Conservation (phyloP, 2,329 filamentous ascomycete species). For the Scedosporium boydii region DNA sequence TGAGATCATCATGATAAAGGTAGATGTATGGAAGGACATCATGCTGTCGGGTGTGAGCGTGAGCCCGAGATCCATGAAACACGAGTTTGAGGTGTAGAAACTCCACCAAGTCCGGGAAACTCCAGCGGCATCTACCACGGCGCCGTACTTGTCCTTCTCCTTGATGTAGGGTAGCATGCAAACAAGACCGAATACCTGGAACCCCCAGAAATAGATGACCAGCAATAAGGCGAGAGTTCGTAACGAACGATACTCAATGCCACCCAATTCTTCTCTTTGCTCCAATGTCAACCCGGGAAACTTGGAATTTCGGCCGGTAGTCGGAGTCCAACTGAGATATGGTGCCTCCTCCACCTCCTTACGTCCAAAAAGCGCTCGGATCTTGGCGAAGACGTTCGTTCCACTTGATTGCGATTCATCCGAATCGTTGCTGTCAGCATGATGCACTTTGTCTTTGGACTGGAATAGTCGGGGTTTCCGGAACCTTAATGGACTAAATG, state of each 20-base stretch:
- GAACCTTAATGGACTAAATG: constrained; percentile 30
- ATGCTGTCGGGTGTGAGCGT: constrained; percentile 91
- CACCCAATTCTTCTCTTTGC: constrained; percentile 88
- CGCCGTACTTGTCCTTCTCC: constrained; percentile 49
- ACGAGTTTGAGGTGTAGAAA: constrained; percentile 77
- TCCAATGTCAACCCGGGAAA: constrained; percentile 84
- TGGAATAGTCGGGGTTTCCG: constrained; percentile 31
- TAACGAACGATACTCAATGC: constrained; percentile 89
- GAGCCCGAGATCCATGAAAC: constrained; percentile 93
- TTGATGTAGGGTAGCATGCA: constrained; percentile 75
- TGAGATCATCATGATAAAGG: constrained; percentile 67
- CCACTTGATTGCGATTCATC: neutral
- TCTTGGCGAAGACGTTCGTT: neutral
- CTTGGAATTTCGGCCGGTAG: constrained; percentile 83
- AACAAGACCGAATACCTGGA: constrained; percentile 66
- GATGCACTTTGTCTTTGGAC: constrained; percentile 27
- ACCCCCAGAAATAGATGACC: constrained; percentile 71
- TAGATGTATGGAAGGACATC: constrained; percentile 72
- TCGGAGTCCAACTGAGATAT: constrained; percentile 91
- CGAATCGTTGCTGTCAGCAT: constrained; percentile 13
- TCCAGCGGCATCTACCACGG: constrained; percentile 51
- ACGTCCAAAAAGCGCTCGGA: neutral
- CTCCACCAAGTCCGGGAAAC: constrained; percentile 78
- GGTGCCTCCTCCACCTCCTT: constrained; percentile 47
- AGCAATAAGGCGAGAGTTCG: constrained; percentile 77